A percentile compares a stretch with the other conserved stretches of the same genome.
phyloP scores from a whole-genome alignment of 1,284 basidiomycete species.

The Caloboletus firmus region DNA sequence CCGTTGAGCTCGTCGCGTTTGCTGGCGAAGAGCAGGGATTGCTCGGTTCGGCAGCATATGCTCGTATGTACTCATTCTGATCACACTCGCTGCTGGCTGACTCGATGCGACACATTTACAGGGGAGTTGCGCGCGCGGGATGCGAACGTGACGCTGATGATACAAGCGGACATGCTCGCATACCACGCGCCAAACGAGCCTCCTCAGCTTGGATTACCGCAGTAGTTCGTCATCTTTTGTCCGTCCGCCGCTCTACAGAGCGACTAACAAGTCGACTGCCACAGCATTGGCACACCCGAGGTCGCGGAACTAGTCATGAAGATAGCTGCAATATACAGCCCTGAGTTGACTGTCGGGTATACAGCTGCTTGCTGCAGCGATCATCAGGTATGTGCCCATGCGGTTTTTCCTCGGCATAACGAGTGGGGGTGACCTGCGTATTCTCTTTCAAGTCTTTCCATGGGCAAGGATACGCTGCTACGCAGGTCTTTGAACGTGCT shows the following conservation, averaged over 20 bases:
- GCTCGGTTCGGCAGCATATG: conserved; percentile 64
- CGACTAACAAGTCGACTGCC: not conserved
- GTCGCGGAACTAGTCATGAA: conserved; percentile 74
- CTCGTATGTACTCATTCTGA: conserved; percentile 47
- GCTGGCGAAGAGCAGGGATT: conserved; percentile 75
- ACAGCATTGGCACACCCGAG: conserved; percentile 75
- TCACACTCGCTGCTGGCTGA: not conserved
- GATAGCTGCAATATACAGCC: conserved; percentile 73
- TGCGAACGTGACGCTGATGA: conserved; percentile 75
- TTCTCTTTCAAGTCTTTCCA: conserved; percentile 63
- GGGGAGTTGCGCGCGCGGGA: conserved; percentile 54
- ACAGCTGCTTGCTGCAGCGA: conserved; percentile 85
- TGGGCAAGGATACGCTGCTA: conserved; percentile 77
- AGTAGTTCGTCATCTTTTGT: conserved; percentile 41
- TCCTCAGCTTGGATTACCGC: conserved; percentile 74
- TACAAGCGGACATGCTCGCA: conserved; percentile 88
- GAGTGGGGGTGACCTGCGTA: not conserved
- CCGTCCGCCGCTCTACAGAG: not conserved
- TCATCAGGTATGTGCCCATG: conserved; percentile 55
- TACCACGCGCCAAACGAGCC: conserved; percentile 77
- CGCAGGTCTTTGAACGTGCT: conserved; percentile 80
- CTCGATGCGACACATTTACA: conserved; percentile 22
- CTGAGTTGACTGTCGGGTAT: conserved; percentile 77
- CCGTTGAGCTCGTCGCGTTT: conserved; percentile 69
- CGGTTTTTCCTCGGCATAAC: not conserved